These are phyloP conservation scores for Celoporthe dispersa DNA, from an alignment of 2,329 filamentous ascomycete species.

Conservation along the genomic window DNA sequence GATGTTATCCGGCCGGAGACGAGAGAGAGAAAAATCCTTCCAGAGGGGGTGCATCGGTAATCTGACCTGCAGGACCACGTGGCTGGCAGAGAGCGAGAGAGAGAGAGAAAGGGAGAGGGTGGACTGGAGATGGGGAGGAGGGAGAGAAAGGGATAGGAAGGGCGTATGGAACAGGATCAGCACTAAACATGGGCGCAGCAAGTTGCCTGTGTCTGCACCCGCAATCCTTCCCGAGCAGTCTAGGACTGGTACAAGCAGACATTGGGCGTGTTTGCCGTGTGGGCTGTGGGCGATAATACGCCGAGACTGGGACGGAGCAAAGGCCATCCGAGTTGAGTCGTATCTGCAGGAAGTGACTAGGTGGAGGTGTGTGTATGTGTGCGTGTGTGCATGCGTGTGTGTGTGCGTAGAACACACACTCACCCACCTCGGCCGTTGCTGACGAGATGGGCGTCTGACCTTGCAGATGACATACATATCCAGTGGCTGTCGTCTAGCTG, in stretches of 20 bases:
- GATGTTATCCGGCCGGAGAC: neutral
- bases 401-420: neutral
- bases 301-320: neutral
- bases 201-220: conserved; percentile 9
- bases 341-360: neutral
- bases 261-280: neutral
- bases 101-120: neutral
- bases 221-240: neutral
- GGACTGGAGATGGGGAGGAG: neutral
- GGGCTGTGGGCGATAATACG: neutral
- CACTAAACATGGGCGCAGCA: conserved; percentile 17
- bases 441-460: conserved; percentile 5
- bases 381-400: neutral
- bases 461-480: conserved; percentile 1
- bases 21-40: neutral
- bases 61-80: conserved; percentile 19
- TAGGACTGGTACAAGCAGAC: neutral
- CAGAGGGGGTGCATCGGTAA: neutral
- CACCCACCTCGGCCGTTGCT: neutral
- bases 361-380: neutral
- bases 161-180: conserved; percentile 2
- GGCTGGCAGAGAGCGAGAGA: neutral
- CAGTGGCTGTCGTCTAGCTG: conserved; percentile 9
- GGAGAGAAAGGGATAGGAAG: neutral
- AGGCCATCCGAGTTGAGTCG: neutral